These are phyloP conservation scores for Trifolium pratense DNA, from an alignment of 306 rosid genomes.

Conservation along the genomic window DNA sequence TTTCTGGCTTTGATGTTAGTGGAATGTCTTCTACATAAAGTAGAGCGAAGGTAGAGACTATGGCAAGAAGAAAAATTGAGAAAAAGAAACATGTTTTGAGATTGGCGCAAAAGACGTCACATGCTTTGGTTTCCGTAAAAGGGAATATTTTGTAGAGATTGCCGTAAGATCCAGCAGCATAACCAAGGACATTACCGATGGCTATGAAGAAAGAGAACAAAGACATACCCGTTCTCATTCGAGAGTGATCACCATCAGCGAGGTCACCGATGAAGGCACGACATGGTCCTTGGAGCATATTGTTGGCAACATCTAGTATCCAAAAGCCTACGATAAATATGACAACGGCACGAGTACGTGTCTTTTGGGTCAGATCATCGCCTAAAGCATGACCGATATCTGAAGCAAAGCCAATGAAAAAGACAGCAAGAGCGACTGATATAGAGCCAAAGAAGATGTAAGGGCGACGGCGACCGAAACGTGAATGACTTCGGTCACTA, in stretches of 20 bases:
- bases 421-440: slow-evolving; percentile 50
- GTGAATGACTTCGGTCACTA: slow-evolving; percentile 66
- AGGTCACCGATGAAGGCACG: slow-evolving; percentile 64
- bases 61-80: slow-evolving; percentile 42
- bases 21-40: slow-evolving; percentile 40
- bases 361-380: not conserved
- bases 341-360: slow-evolving; percentile 52
- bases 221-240: slow-evolving; percentile 41
- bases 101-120: slow-evolving; percentile 71
- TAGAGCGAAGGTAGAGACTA: slow-evolving; percentile 38
- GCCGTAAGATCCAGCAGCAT: slow-evolving; percentile 58
- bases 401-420: slow-evolving; percentile 75
- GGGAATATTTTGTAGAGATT: slow-evolving; percentile 50
- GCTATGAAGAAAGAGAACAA: slow-evolving; percentile 80
- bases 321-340: slow-evolving; percentile 63
- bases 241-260: slow-evolving; percentile 44
- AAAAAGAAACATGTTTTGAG: slow-evolving; percentile 73
- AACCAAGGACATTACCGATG: slow-evolving; percentile 68
- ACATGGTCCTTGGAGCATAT: slow-evolving; percentile 75
- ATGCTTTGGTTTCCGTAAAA: slow-evolving; percentile 59
- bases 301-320: slow-evolving; percentile 72
- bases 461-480: slow-evolving; percentile 78
- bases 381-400: slow-evolving; percentile 63
- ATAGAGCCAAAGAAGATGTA: slow-evolving; percentile 52
- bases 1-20: not conserved